A percentile compares a stretch with the other conserved stretches of the same genome.
Conservation (phyloP, 495 filamentous ascomycete genomes). For the Hypoxylon cercidicola region DNA sequence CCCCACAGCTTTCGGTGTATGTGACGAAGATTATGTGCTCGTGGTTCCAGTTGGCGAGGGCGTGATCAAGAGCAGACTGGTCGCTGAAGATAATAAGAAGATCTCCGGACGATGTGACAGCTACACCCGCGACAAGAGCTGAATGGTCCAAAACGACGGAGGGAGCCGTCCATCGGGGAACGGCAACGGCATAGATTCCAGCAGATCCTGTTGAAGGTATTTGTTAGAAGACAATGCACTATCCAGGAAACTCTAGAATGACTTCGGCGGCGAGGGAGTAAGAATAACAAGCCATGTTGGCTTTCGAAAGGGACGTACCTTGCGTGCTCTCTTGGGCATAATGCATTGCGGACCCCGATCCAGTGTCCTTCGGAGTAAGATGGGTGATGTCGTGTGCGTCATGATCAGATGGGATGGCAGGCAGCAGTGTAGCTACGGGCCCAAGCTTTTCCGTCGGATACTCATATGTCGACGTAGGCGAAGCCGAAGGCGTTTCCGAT, state of each 20-base stretch:
- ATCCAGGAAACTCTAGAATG: no score
- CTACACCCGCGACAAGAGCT: background rate
- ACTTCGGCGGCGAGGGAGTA: no score
- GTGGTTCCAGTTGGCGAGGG: conserved; percentile 8
- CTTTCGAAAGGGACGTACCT: background rate
- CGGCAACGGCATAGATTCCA: conserved; percentile 15
- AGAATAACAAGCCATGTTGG: no score
- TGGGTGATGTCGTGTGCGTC: conserved; percentile 10
- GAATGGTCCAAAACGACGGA: conserved; percentile 16
- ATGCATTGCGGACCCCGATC: conserved; percentile 5
- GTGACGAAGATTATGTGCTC: conserved; percentile 14
- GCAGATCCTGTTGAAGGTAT: background rate
- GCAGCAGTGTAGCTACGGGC: conserved; percentile 11
- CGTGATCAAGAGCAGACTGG: conserved; percentile 8
- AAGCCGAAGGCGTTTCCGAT: background rate
- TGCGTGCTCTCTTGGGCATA: conserved; percentile 7
- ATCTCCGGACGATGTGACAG: background rate
- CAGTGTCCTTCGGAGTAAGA: conserved; percentile 10
- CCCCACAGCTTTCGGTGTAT: conserved; percentile 23
- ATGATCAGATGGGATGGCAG: conserved; percentile 13
- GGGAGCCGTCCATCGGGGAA: conserved; percentile 18
- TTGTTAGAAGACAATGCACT: no score
- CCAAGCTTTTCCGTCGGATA: conserved; percentile 16
- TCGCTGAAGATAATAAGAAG: conserved; percentile 16
- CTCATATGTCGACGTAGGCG: conserved; percentile 7